Base-by-base conservation (phyloP, 352 stramenopile species). In the Pythium vanterpoolii region DNA sequence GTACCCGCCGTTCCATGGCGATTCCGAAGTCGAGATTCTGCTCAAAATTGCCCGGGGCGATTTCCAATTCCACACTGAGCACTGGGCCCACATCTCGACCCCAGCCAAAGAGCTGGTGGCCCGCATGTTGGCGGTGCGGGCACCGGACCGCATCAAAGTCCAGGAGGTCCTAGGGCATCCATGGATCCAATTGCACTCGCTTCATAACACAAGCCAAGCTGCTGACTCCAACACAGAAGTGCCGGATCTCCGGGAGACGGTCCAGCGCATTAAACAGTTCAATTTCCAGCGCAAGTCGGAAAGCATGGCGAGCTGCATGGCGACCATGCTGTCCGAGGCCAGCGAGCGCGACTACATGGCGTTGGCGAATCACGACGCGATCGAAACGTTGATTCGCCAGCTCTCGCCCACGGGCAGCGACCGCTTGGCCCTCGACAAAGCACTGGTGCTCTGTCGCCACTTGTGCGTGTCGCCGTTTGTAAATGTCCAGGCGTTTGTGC, bases 271-370 rank as follows among this genome's bases (percentile, higher is more conserved):
- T 33, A 73, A 92, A 63, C 66, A 73, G n/a, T 92, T 89, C 68
- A 92, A 90, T 64, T 87, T 88, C 38, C 56, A 87, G 34, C 83
- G 83, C 66, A 89, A 89, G 60, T 88, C 83, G 34, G 74, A 90
- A 54, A 89, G 86, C 55, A 87, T 92, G 76, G 79, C 71, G 4
- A 76, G 63, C 19, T 87, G 84, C 56, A 77, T 92, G 68, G 70
- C 67, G 9, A 73, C 40, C 4, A 85, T 89, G 73, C 60, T 90
- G 31, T 47, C 55, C 24, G 76, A 87, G 26, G 70, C 66, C 19
- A 81, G 68, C 30, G 83, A 89, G 27, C 68, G 64, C 2, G 83
- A 89, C 64, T 87, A 79, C 64, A 60, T 71, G 24, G 63, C 73
- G 16, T 73, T 90, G 28, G 68, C 78, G 48, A 75, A 90, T 44